Conservation (phyloP, 352 stramenopile genomes). For the Globisporangium nodosum region DNA sequence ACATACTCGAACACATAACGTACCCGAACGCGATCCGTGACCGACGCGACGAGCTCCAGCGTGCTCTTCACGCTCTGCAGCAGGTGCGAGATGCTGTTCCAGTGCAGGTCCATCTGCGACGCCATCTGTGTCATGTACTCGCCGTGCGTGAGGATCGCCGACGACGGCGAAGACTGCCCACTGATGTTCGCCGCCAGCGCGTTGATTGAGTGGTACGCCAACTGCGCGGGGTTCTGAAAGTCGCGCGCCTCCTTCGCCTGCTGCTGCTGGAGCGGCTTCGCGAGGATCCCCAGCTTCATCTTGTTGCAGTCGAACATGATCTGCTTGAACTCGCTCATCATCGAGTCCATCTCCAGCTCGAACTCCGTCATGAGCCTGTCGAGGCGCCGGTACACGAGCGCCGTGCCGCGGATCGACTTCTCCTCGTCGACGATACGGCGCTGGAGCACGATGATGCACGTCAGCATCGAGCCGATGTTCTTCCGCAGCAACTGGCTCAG, state of each 20-base stretch:
- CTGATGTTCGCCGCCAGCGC: conserved; percentile 68
- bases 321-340: conserved; percentile 69
- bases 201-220: conserved; percentile 82
- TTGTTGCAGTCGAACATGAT: conserved; percentile 69
- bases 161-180: conserved; percentile 41
- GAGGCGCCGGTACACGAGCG: conserved; percentile 64
- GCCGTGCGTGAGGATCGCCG: conserved; percentile 73
- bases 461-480: conserved; percentile 64
- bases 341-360: conserved; percentile 58
- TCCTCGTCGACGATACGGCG: conserved; percentile 68
- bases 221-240: conserved; percentile 55
- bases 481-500: conserved; percentile 71
- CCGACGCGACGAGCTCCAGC: conserved; percentile 52
- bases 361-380: conserved; percentile 51
- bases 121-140: conserved; percentile 87
- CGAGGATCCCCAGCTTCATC: conserved; percentile 76
- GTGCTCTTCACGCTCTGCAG: conserved; percentile 76
- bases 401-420: conserved; percentile 76
- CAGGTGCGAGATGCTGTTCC: conserved; percentile 81
- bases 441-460: conserved; percentile 69
- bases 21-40: conserved; percentile 63
- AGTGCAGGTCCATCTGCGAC: conserved; percentile 82
- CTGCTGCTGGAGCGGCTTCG: conserved; percentile 70
- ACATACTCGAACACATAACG: conserved; percentile 9
- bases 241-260: conserved; percentile 51